A percentile compares a stretch with the other conserved stretches of the same genome.
Evolutionary conservation across 2,329 filamentous ascomycete genomes (phyloP).

Genomic region (Ophiocordyceps camponoti-rufipedis): DNA sequence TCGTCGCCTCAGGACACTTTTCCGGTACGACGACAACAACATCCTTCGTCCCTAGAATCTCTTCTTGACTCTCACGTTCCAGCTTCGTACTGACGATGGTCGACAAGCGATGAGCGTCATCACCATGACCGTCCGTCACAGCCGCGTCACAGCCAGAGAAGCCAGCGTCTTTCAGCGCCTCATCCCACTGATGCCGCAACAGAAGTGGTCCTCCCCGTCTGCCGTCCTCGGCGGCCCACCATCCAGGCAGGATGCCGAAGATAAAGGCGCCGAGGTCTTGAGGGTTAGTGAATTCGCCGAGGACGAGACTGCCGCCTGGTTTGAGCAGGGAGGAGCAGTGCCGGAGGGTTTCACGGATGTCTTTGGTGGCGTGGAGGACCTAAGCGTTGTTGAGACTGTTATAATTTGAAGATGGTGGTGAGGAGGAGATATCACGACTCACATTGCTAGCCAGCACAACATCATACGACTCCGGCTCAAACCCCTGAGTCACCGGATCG

Average conservation of each 20-base stretch:
- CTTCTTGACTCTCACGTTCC: background rate
- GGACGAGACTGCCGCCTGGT: conserved; percentile 1
- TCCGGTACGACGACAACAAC: background rate
- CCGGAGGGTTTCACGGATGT: background rate
- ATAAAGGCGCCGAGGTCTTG: background rate
- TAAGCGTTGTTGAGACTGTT: background rate
- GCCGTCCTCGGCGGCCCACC: conserved; percentile 1
- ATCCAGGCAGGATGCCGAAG: background rate
- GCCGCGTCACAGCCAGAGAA: background rate
- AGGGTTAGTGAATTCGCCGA: background rate
- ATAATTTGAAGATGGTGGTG: too few species aligned
- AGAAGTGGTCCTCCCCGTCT: background rate
- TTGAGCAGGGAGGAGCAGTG: background rate
- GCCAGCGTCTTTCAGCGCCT: background rate
- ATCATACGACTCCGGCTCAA: conserved; percentile 1
- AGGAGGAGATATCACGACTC: background rate
- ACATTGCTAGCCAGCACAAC: background rate
- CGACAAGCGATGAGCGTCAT: background rate
- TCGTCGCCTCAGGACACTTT: too few species aligned
- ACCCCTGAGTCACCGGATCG: background rate
- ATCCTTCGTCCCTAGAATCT: background rate
- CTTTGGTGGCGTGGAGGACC: conserved; percentile 1
- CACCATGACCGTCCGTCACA: background rate
- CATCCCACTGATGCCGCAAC: background rate
- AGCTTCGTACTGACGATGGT: background rate